Evolutionary conservation across 208 protist species (phyloP), one percentile per base, ranked within the genome.

Genomic region (Leishmania tropica): DNA sequence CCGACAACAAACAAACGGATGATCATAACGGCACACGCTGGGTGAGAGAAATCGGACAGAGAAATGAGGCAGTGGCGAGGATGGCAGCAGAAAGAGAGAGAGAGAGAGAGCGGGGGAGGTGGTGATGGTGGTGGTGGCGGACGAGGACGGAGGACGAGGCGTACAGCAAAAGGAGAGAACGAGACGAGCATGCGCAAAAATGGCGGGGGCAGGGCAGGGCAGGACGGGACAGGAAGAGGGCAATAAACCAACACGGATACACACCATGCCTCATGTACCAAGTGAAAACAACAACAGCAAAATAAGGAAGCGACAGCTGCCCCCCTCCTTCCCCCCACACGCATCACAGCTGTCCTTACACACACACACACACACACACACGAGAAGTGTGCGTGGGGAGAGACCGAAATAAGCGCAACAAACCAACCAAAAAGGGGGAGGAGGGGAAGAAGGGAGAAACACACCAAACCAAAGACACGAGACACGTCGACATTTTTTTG

Each of bases 381-480:
- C 51, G n/a, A 13, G 11, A 47, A 47, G 54, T 45, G 45, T 24
- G 54, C 8, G 54, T 58, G 53, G 53, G 54, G 54, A 24, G 54
- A 10, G 54, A 58, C 8, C 54, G 24, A 48, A 47, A 81, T 24
- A 79, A 60, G 71, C 37, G 31, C 70, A 83, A 42, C 51, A 37
- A 31, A 48, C 8, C 45, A 48, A 48, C 45, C 45, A 48, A 48
- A 48, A 48, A 48, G 45, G 45, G 0, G 45, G 8, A 13, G 45
- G 5, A 48, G 8, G 45, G 45, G 45, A 48, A 11, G 8, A 48
- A 10, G 47, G 13, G 37, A 17, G 56, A n/a, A 40, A 35, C 0
- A 70, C 76, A 76, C 71, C 56, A 84, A 79, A 75, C 45, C 42
- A 40, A 67, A 84, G 81, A 76, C 45, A 48, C 45, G 10, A 77